Conservation (phyloP, 306 rosid species). For the Trichosanthes cucumerina region DNA sequence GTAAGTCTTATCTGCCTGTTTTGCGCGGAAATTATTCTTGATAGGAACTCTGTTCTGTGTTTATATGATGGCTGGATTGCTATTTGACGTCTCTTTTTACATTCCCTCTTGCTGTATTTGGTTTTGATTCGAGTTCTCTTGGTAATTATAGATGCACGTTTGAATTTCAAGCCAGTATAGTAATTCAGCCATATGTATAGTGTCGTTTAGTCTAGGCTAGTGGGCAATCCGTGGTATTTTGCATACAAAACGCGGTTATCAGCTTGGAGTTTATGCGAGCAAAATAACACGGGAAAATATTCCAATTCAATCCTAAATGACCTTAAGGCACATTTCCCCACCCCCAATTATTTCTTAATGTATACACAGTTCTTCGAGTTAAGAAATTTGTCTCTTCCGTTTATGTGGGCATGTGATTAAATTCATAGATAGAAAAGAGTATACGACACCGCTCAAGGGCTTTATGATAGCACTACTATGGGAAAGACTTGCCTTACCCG, state of each 20-base stretch:
- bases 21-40: background rate
- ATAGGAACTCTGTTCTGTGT: background rate
- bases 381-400: background rate
- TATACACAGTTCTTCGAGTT: background rate
- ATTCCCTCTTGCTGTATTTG: background rate
- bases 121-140: background rate
- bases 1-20: conserved; percentile 21
- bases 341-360: background rate
- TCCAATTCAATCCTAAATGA: background rate
- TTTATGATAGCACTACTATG: background rate
- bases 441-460: background rate
- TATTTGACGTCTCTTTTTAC: background rate
- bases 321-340: background rate
- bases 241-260: background rate
- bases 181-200: background rate
- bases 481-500: background rate
- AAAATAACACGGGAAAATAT: background rate
- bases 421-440: background rate
- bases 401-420: background rate
- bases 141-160: background rate
- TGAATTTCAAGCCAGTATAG: background rate
- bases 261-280: background rate
- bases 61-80: background rate
- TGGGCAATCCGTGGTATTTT: background rate
- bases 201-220: background rate